Evolutionary conservation across 306 rosid species (phyloP).

Genomic region (Alnus rubra): DNA sequence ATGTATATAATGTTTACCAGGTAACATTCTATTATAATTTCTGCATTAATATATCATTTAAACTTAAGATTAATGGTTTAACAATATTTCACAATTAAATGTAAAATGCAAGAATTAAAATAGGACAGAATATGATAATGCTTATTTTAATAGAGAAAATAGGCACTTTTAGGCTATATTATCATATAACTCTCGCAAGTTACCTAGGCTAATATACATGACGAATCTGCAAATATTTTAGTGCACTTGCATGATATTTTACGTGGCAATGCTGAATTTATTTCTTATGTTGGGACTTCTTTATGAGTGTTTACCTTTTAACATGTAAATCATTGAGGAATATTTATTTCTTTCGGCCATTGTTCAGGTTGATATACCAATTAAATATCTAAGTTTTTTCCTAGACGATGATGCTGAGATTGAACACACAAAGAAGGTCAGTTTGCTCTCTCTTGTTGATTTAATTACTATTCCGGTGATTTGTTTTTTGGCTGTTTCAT

Average conservation of each 20-base stretch:
- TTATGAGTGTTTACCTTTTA: not conserved
- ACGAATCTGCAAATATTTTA: not conserved
- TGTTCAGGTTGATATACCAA: slow-evolving; percentile 89
- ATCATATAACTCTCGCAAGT: not conserved
- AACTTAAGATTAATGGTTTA: no score
- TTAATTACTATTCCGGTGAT: not conserved
- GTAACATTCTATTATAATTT: no score
- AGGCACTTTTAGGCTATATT: no score
- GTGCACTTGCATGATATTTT: not conserved
- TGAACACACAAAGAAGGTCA: slow-evolving; percentile 65
- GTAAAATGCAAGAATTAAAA: no score
- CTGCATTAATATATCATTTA: no score
- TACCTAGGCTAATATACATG: not conserved
- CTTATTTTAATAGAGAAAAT: no score
- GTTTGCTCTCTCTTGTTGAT: slow-evolving; percentile 13
- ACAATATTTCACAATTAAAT: no score
- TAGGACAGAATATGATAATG: no score
- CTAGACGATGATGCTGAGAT: slow-evolving; percentile 82
- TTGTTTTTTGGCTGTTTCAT: slow-evolving; percentile 1
- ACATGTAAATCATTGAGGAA: slow-evolving; percentile 15
- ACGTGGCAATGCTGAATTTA: not conserved
- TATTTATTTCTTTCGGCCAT: slow-evolving; percentile 8
- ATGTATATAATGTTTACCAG: no score
- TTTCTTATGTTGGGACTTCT: slow-evolving; percentile 1
- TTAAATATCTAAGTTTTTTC: slow-evolving; percentile 81